A percentile compares a stretch with the other conserved stretches of the same genome.
phyloP scores from a whole-genome alignment of 2,329 filamentous ascomycete species.

The Lecanicillium sp. region DNA sequence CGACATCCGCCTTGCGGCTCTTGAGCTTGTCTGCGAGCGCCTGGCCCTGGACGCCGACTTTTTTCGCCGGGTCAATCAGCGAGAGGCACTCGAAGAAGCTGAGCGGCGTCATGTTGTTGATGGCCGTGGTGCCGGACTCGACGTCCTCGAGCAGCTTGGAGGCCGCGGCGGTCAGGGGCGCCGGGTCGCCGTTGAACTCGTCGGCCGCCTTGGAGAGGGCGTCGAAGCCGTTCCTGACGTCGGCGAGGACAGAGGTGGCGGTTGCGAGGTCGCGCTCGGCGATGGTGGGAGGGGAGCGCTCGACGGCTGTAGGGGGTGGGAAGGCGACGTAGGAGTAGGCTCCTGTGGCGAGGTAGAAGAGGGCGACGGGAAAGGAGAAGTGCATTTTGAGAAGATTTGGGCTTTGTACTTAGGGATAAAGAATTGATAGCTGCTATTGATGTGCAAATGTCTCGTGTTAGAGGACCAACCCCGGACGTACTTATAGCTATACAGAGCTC shows the following conservation, averaged over 20 bases:
- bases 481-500: too few relatives aligned
- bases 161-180: conserved; percentile 5
- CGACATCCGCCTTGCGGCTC: conserved; percentile 3
- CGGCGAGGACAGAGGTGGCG: conserved; percentile 9
- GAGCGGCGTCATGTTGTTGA: conserved; percentile 9
- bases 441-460: too few relatives aligned
- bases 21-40: conserved; percentile 6
- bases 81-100: conserved; percentile 7
- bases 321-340: conserved; percentile 8
- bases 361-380: conserved; percentile 8
- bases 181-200: conserved; percentile 8
- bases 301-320: conserved; percentile 2
- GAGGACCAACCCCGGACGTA: too few relatives aligned
- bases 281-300: conserved; percentile 5
- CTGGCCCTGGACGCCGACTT: conserved; percentile 7
- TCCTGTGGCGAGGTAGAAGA: conserved; percentile 6
- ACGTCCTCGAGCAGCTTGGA: conserved; percentile 7
- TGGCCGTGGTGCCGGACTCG: conserved; percentile 5
- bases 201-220: conserved; percentile 5
- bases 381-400: conserved; percentile 6
- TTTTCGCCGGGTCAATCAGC: conserved; percentile 7
- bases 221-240: conserved; percentile 9
- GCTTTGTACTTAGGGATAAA: too few relatives aligned
- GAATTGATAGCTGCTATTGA: too few relatives aligned
- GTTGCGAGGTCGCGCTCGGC: conserved; percentile 9